Base-by-base conservation (phyloP, 352 stramenopile species). In the Elongisporangium prolatum region DNA sequence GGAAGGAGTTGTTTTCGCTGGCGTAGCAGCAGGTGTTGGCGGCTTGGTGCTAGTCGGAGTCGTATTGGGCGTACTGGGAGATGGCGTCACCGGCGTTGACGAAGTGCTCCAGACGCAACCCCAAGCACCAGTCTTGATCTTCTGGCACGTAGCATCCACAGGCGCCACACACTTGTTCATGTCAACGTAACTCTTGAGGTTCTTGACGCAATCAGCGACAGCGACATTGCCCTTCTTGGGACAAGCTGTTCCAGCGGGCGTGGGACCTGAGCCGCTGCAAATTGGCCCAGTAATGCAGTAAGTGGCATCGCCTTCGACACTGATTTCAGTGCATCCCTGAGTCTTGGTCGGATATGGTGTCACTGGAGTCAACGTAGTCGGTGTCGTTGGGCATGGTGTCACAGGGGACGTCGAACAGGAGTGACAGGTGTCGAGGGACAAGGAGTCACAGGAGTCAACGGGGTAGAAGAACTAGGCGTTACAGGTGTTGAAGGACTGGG, bases 91-190 rank as follows among this genome's bases (percentile, higher is more conserved):
- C 8, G 34, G 34, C 9, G 34, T 44, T 4, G 34, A 44, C 34
- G 34, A 44, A 7, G 24, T 34, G 11, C 10, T 44, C 57, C 67
- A 87, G 28, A 88, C 75, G 49, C 83, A 92, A 10, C 83, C 83
- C 80, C 77, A 89, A 4, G 75, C 83, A 25, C 78, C 80, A n/a
- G 77, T 89, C 56, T 82, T 72, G 55, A 90, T 82, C 69, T 80
- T 88, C n/a, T 59, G 24, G 51, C 77, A 91, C 38, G 61, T 54
- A 0, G 77, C 76, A 40, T 90, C 67, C n/a, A 72, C 54, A 24
- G 74, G 77, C 20, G 76, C 72, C 3, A 86, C 65, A 37, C 81
- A 93, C 60, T 71, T 72, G 59, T 56, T 69, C 17, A 52, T 64
- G 47, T 80, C 72, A 4, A 50, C 64, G 60, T 77, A 90, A 67